A percentile compares a stretch with the other conserved stretches of the same genome.
Evolutionary conservation across 495 filamentous ascomycete genomes (phyloP).

Genomic region (Hyaloscypha hepaticicola): DNA sequence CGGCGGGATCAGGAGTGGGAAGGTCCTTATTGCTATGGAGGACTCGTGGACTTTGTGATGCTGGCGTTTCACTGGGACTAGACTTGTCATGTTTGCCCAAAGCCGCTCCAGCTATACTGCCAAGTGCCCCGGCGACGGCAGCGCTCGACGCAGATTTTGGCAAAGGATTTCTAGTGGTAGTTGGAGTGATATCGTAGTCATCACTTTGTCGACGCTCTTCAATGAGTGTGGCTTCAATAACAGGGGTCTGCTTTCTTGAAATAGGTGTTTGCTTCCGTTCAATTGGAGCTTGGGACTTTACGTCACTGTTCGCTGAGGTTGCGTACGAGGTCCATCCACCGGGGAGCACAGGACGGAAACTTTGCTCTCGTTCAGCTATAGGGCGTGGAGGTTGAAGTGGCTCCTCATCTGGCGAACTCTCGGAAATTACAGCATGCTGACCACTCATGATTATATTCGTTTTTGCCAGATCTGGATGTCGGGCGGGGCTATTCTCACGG

Average conservation of each 20-base stretch:
- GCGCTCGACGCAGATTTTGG: constrained; percentile 25
- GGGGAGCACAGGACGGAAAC: constrained; percentile 59
- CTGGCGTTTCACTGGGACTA: constrained; percentile 3
- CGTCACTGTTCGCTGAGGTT: constrained; percentile 31
- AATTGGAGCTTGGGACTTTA: constrained; percentile 23
- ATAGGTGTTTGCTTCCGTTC: constrained; percentile 31
- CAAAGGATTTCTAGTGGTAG: constrained; percentile 24
- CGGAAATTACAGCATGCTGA: constrained; percentile 40
- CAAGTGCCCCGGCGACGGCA: constrained; percentile 28
- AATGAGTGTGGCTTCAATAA: constrained; percentile 18
- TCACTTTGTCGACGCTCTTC: constrained; percentile 8
- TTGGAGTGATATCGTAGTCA: constrained; percentile 30
- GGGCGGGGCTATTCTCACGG: constrained; percentile 61
- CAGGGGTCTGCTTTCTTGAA: constrained; percentile 29
- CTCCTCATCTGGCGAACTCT: constrained; percentile 17
- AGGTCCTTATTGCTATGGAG: background rate
- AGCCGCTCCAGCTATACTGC: constrained; percentile 28
- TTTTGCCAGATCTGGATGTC: constrained; percentile 51
- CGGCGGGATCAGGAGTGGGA: constrained; percentile 26
- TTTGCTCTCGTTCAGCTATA: constrained; percentile 34
- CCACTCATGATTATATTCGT: constrained; percentile 39
- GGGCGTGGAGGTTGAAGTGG: constrained; percentile 23
- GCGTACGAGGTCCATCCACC: constrained; percentile 65
- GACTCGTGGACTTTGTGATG: background rate
- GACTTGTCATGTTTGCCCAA: constrained; percentile 12